A percentile compares a stretch with the other conserved stretches of the same genome.
Evolutionary conservation across 1,139 yeast genomes (phyloP).

Genomic region (Suhomyces wounanorum): DNA sequence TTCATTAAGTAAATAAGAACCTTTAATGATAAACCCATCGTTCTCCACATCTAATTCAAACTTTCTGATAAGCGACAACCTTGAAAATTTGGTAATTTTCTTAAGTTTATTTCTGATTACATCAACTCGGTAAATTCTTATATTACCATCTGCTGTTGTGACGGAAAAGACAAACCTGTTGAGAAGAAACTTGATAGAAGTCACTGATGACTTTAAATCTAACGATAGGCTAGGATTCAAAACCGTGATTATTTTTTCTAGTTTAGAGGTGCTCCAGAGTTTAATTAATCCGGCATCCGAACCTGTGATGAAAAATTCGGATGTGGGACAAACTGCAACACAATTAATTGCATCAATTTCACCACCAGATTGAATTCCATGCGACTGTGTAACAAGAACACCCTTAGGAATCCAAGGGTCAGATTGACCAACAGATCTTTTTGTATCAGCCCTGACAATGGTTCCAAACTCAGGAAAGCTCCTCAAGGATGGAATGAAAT

Average conservation of each 20-base stretch:
- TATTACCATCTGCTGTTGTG: conserved; percentile 62
- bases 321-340: conserved; percentile 60
- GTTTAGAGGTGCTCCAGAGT: conserved; percentile 73
- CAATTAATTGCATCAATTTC: conserved; percentile 49
- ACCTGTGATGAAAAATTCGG: conserved; percentile 73
- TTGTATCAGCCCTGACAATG: conserved; percentile 17
- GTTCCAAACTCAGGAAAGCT: conserved; percentile 74
- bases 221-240: conserved; percentile 52
- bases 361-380: conserved; percentile 22
- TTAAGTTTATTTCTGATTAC: conserved; percentile 40
- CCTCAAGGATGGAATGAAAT: conserved; percentile 56
- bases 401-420: conserved; percentile 44
- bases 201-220: conserved; percentile 50
- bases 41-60: conserved; percentile 32
- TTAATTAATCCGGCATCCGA: conserved; percentile 71
- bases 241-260: conserved; percentile 67
- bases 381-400: conserved; percentile 55
- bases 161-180: conserved; percentile 69
- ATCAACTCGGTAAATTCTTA: conserved; percentile 61
- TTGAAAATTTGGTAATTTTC: conserved; percentile 34
- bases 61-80: conserved; percentile 48
- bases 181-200: conserved; percentile 53
- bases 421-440: not conserved
- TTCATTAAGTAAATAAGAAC: conserved; percentile 37
- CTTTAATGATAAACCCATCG: conserved; percentile 45